Conservation (phyloP, 139 green algal species). For the Chlorella vulgaris region DNA sequence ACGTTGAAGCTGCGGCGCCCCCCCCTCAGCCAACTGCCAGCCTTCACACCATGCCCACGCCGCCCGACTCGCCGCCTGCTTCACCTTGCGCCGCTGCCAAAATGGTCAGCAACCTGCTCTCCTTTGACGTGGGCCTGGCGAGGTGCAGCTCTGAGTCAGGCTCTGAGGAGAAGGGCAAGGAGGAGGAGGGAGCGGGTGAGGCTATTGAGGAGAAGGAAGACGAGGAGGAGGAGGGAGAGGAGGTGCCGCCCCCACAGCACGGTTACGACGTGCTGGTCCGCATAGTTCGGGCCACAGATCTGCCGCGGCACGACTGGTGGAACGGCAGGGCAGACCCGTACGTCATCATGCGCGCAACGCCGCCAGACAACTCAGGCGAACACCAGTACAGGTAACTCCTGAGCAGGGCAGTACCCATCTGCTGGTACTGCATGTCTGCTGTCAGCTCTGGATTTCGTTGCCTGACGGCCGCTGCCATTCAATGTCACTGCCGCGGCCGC, state of each 20-base stretch:
- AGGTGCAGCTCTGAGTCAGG: neutral
- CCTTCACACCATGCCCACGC: too few relatives aligned
- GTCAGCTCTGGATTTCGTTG: too few relatives aligned
- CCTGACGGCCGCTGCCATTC: too few relatives aligned
- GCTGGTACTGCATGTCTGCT: too few relatives aligned
- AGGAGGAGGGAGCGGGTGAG: neutral
- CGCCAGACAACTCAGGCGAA: neutral
- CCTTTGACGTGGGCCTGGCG: neutral
- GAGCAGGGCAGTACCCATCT: neutral
- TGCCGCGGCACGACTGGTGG: conserved; percentile 26
- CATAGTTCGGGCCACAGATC: neutral
- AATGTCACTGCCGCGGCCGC: too few relatives aligned
- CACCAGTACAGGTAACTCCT: neutral
- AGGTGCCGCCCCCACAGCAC: neutral
- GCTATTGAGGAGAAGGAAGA: too few relatives aligned
- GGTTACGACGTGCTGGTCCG: conserved; percentile 29
- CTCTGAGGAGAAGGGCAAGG: neutral
- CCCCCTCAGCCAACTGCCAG: too few relatives aligned
- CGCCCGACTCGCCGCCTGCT: too few relatives aligned
- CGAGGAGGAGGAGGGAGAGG: too few relatives aligned
- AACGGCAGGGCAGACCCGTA: conserved; percentile 24
- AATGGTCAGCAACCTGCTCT: too few relatives aligned
- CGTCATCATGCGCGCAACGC: neutral
- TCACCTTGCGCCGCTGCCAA: too few relatives aligned
- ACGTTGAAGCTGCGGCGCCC: too few relatives aligned